Evolutionary conservation across 169 alveolate genomes (phyloP).

Genomic region (Cryptosporidium tyzzeri): DNA sequence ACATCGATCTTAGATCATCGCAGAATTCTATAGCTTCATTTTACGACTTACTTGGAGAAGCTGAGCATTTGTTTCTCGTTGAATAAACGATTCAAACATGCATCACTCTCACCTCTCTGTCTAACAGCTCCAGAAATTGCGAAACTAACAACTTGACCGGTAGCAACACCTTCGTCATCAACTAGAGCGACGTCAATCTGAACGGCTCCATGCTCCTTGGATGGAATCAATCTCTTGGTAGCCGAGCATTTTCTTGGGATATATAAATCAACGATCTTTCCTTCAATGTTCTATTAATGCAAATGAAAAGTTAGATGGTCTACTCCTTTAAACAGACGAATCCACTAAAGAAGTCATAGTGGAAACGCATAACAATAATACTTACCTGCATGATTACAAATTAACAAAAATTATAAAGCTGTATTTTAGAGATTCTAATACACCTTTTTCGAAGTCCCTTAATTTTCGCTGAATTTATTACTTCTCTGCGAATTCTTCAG

Average conservation of each 20-base stretch:
- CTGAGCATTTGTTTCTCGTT: constrained; percentile 89
- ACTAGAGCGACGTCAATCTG: constrained; percentile 93
- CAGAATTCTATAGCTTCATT: constrained; percentile 3
- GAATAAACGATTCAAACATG: constrained; percentile 92
- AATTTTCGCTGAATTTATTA: neutral
- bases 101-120: constrained; percentile 93
- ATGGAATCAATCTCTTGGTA: constrained; percentile 90
- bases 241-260: constrained; percentile 96
- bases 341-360: neutral
- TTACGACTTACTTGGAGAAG: constrained; percentile 79
- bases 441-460: neutral
- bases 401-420: neutral
- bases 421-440: neutral
- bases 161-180: constrained; percentile 90
- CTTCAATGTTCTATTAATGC: constrained; percentile 89
- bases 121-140: constrained; percentile 93
- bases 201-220: constrained; percentile 95
- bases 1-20: constrained; percentile 1
- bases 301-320: neutral
- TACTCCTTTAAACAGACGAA: neutral
- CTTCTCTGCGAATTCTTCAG: neutral
- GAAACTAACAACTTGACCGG: constrained; percentile 87
- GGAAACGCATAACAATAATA: neutral
- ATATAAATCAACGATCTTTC: constrained; percentile 93
- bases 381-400: constrained; percentile 51